These are phyloP conservation scores for Phytophthora capsici DNA, from an alignment of 352 stramenopile genomes.

Conservation along the genomic window DNA sequence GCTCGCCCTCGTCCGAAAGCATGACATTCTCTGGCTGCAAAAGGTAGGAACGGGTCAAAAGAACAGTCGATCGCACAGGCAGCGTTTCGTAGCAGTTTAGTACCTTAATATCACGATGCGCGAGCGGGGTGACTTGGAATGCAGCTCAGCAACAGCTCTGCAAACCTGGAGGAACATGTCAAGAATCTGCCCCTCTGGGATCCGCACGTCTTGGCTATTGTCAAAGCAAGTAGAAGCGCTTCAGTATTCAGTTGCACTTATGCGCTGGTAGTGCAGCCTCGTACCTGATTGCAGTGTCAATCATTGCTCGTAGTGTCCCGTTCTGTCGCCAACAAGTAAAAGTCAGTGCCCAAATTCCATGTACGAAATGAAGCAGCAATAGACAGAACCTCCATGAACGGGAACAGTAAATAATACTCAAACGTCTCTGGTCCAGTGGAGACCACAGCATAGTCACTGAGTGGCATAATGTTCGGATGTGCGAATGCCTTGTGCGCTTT, in stretches of 20 bases:
- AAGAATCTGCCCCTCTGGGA: conserved; percentile 74
- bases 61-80: not conserved
- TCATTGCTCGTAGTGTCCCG: conserved; percentile 85
- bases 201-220: conserved; percentile 46
- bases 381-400: conserved; percentile 73
- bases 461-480: conserved; percentile 87
- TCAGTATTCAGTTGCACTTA: conserved; percentile 3
- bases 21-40: conserved; percentile 88
- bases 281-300: conserved; percentile 72
- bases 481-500: conserved; percentile 73
- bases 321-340: conserved; percentile 46
- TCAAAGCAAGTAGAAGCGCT: not conserved
- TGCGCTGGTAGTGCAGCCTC: not conserved
- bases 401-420: conserved; percentile 89
- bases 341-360: conserved; percentile 4
- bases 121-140: conserved; percentile 74
- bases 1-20: conserved; percentile 77
- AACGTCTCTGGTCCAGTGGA: conserved; percentile 48
- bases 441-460: conserved; percentile 78
- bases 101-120: conserved; percentile 90
- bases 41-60: conserved; percentile 10
- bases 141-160: conserved; percentile 77
- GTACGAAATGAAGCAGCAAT: not conserved
- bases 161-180: conserved; percentile 88
- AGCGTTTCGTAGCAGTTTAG: not conserved